Evolutionary conservation across 805 yeast species (phyloP).

Genomic region (Hanseniaspora guilliermondii): DNA sequence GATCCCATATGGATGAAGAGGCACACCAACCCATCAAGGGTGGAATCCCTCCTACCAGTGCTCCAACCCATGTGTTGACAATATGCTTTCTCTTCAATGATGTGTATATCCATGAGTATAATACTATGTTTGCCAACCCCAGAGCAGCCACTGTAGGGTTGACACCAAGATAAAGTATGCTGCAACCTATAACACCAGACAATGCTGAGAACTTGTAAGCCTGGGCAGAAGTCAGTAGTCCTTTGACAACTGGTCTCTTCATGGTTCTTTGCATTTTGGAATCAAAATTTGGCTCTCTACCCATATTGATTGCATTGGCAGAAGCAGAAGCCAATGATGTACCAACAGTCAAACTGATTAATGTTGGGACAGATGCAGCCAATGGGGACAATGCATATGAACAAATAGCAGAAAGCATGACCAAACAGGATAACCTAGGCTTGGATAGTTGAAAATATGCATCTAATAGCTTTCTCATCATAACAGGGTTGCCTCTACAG

Average conservation of each 20-base stretch:
- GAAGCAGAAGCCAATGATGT: slow-evolving; percentile 82
- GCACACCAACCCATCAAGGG: slow-evolving; percentile 99
- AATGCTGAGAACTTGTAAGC: slow-evolving; percentile 71
- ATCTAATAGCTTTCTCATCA: slow-evolving; percentile 30
- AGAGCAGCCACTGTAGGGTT: slow-evolving; percentile 71
- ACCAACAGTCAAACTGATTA: slow-evolving; percentile 66
- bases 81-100: slow-evolving; percentile 76
- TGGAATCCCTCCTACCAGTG: slow-evolving; percentile 96
- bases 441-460: slow-evolving; percentile 77
- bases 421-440: slow-evolving; percentile 76
- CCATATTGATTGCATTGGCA: slow-evolving; percentile 96
- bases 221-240: slow-evolving; percentile 57
- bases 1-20: slow-evolving; percentile 62
- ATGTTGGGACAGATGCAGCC: slow-evolving; percentile 58
- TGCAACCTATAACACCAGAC: slow-evolving; percentile 60
- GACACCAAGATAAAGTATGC: slow-evolving; percentile 63
- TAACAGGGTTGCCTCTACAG: slow-evolving; percentile 15
- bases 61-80: slow-evolving; percentile 95
- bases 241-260: slow-evolving; percentile 80
- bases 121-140: slow-evolving; percentile 67
- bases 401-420: slow-evolving; percentile 83
- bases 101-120: slow-evolving; percentile 86
- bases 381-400: slow-evolving; percentile 86
- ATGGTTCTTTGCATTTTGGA: slow-evolving; percentile 77
- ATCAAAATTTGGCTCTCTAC: slow-evolving; percentile 85